Base-by-base conservation (phyloP, 148 eudicot species). In the Tetragonia tetragonoides region DNA sequence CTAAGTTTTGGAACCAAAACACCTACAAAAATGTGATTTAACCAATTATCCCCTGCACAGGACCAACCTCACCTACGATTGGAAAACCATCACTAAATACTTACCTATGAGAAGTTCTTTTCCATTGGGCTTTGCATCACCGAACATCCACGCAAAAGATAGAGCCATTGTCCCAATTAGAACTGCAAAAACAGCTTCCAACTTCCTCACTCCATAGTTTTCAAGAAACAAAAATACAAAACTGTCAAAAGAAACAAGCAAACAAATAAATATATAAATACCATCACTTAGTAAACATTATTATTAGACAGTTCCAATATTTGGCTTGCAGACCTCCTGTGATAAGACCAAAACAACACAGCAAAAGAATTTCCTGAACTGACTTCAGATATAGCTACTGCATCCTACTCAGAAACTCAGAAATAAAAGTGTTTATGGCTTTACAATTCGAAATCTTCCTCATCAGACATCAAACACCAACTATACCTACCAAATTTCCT, bases 91-190 rank as follows among this genome's bases (percentile, higher is more conserved):
- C 37, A 34, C 20, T 16, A 51, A 16, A 39, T 61, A 41, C 21
- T 81, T 74, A 91, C 98, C 98, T 78, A 85, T 66, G 20, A 93
- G 70, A 77, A 93, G 93, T 73, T 93, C 93, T 66, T 80, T 85
- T 69, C 90, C 90, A 77, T 87, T 88, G 23, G 98, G 98, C 81
- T 84, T 87, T 39, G 98, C 82, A 68, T 93, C 96, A 69, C 83
- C 88, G 81, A 93, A 91, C 98, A 93, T 93, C 93, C 93, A 93
- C 20, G 98, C 94, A 83, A 93, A 93, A 62, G 98, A 87, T 38
- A 90, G 16, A 64, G 92, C 98, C 98, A 93, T 93, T 34, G 89
- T 89, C 72, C 90, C 75, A 44, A 93, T 89, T 14, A 93, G 85
- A 82, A 88, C 85, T 10, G 92, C 93, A 81, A 93, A 90, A 80